These are phyloP conservation scores for Dictyostelium capitatum DNA, from an alignment of 78 protist genomes.

Conservation along the genomic window DNA sequence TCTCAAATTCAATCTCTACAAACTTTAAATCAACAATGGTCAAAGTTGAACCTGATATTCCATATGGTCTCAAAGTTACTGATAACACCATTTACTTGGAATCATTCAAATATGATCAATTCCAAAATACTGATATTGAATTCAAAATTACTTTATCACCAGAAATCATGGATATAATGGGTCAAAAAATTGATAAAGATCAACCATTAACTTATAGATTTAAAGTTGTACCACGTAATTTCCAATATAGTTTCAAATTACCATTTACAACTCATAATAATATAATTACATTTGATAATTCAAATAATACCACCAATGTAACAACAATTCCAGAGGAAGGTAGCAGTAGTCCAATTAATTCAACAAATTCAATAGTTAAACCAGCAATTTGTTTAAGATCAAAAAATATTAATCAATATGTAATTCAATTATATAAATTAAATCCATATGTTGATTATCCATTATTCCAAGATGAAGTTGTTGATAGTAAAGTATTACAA, in stretches of 20 bases:
- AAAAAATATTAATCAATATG: constrained; percentile 41
- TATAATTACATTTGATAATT: constrained; percentile 16
- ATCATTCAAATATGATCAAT: neutral
- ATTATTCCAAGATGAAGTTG: constrained; percentile 29
- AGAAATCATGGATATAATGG: neutral
- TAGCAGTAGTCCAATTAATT: too few species aligned
- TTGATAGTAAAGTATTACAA: neutral
- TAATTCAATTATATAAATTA: constrained; percentile 52
- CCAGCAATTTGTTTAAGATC: constrained; percentile 28
- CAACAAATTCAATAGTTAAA: neutral
- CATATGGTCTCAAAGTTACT: neutral
- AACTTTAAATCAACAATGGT: neutral
- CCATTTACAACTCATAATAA: neutral
- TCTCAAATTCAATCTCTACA: neutral
- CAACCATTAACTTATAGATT: neutral
- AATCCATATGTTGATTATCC: constrained; percentile 61
- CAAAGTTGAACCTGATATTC: constrained; percentile 36
- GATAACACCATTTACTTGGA: neutral
- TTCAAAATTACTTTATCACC: constrained; percentile 11
- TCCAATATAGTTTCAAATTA: neutral
- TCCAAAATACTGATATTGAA: constrained; percentile 21
- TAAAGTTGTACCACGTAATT: constrained; percentile 13
- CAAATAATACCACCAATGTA: neutral
- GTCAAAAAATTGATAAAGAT: neutral
- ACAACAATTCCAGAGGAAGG: neutral